These are phyloP conservation scores for Paspalum notatum DNA, from an alignment of 176 grass and related monocot genomes.

Conservation along the genomic window DNA sequence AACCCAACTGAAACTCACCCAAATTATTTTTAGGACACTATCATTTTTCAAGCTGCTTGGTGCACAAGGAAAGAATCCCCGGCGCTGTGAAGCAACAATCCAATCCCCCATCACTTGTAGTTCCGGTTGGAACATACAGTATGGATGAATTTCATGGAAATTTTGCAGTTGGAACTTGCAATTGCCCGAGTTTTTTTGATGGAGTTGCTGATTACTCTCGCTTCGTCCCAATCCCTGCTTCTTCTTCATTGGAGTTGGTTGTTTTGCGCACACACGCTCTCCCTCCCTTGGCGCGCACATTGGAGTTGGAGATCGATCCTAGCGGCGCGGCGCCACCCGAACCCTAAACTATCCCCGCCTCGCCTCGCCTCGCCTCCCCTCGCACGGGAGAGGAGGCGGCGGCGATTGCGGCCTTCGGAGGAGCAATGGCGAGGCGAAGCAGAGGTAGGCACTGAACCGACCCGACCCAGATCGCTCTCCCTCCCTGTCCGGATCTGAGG, in stretches of 20 bases:
- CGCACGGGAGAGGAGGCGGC: background rate
- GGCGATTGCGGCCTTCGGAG: background rate
- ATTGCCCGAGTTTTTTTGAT: too few relatives aligned
- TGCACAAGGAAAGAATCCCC: too few relatives aligned
- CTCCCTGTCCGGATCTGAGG: conserved; percentile 1
- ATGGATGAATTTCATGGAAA: background rate
- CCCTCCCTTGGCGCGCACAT: too few relatives aligned
- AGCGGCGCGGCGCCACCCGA: background rate
- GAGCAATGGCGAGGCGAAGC: conserved; percentile 44
- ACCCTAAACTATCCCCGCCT: conserved; percentile 25
- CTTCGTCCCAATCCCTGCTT: too few relatives aligned
- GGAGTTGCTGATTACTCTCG: too few relatives aligned
- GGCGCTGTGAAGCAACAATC: too few relatives aligned
- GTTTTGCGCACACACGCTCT: background rate
- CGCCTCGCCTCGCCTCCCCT: background rate
- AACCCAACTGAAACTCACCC: too few relatives aligned
- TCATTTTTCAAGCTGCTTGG: too few relatives aligned
- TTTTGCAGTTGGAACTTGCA: background rate
- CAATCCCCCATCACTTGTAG: too few relatives aligned
- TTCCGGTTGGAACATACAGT: too few relatives aligned
- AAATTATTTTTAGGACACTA: too few relatives aligned
- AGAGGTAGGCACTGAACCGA: conserved; percentile 47
- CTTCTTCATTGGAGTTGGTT: background rate
- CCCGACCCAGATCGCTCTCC: background rate
- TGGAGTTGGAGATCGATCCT: too few relatives aligned